These are phyloP conservation scores for Puccinia hordei DNA, from an alignment of 1,284 basidiomycete genomes.

Conservation along the genomic window DNA sequence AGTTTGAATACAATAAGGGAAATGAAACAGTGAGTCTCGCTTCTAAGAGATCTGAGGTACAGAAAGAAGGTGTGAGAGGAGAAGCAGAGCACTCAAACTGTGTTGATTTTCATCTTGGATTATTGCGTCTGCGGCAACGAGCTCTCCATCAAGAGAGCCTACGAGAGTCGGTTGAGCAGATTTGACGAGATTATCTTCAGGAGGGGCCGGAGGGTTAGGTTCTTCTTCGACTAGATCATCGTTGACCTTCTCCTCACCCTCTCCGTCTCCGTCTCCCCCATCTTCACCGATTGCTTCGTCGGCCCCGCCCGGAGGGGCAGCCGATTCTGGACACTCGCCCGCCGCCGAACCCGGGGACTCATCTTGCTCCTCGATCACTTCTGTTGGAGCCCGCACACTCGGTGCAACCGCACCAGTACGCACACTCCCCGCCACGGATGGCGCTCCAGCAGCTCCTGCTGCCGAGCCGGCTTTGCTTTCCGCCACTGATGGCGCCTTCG, in stretches of 20 bases:
- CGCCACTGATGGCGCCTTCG: background rate
- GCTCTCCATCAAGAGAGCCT: background rate
- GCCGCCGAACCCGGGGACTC: background rate
- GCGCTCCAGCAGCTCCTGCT: background rate
- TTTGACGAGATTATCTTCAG: background rate
- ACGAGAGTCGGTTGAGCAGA: background rate
- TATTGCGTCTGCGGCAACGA: background rate
- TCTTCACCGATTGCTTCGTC: background rate
- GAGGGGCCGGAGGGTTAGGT: background rate
- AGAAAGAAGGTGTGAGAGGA: background rate
- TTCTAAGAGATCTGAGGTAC: background rate
- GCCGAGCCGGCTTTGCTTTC: background rate
- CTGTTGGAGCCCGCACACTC: background rate
- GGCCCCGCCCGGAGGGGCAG: background rate
- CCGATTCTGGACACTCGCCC: background rate
- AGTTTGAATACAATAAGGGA: no score
- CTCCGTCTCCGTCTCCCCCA: background rate
- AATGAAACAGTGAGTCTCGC: background rate
- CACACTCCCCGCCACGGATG: background rate
- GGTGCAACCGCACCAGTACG: background rate
- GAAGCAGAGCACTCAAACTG: background rate
- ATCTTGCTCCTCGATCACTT: background rate
- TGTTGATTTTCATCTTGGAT: background rate
- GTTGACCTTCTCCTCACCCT: background rate
- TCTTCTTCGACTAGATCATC: background rate